Percentiles rank a stretch among this genome's conserved stretches.
phyloP scores from a whole-genome alignment of 2,329 filamentous ascomycete species.

The Fusarium pininemorale region DNA sequence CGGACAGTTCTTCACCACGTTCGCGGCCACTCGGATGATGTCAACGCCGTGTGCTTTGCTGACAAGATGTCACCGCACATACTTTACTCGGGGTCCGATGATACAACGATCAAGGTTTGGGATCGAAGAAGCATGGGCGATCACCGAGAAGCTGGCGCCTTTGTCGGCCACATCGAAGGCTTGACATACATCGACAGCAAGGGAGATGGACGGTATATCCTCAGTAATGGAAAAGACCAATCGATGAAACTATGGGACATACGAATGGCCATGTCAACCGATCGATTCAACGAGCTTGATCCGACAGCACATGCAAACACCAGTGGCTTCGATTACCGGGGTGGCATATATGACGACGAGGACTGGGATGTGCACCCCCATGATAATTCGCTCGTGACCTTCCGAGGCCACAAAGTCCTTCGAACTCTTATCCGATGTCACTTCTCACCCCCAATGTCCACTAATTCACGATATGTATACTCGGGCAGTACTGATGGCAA shows the following conservation, averaged over 20 bases:
- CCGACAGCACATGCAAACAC: constrained; percentile 61
- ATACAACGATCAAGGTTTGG: constrained; percentile 95
- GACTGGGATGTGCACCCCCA: constrained; percentile 72
- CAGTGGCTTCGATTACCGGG: constrained; percentile 79
- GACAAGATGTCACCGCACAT: constrained; percentile 91
- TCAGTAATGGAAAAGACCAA: constrained; percentile 96
- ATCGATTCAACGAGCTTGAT: constrained; percentile 66
- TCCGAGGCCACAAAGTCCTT: constrained; percentile 87
- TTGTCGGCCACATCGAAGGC: constrained; percentile 73
- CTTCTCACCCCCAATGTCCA: constrained; percentile 87
- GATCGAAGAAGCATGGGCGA: constrained; percentile 93
- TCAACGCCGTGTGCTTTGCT: constrained; percentile 96
- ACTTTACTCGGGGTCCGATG: constrained; percentile 94
- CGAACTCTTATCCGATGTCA: constrained; percentile 94
- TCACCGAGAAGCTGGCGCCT: constrained; percentile 73
- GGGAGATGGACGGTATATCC: constrained; percentile 79
- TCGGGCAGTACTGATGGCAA: constrained; percentile 89
- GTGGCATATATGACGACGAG: constrained; percentile 69
- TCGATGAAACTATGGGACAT: constrained; percentile 98
- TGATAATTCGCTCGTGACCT: constrained; percentile 94
- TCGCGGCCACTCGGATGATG: constrained; percentile 83
- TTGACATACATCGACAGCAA: constrained; percentile 76
- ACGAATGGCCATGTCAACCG: constrained; percentile 83
- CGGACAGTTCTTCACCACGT: constrained; percentile 78
- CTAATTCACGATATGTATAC: constrained; percentile 92